Evolutionary conservation across 306 rosid species (phyloP), one percentile per base, ranked within the genome.

Genomic region (Casuarina cunninghamiana): DNA sequence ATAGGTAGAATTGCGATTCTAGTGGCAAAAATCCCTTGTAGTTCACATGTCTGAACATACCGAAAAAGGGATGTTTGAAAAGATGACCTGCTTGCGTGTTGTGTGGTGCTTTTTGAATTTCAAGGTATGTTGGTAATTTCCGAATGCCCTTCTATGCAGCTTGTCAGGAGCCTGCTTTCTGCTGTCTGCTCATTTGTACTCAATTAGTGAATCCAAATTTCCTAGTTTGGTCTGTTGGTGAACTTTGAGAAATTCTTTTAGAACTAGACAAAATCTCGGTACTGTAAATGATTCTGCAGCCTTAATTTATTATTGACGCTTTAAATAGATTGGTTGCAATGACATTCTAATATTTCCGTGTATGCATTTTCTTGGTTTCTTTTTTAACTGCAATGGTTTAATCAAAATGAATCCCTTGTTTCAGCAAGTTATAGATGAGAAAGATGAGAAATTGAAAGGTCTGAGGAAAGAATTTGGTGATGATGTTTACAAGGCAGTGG

Each of bases 341-440:
- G 61, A 10, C 77, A 55, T 73, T 67, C 42, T 60, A 73, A 17
- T 69, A 26, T 75, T 32, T 79, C 43, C 53, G 21, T 63, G 71
- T 19, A 6, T 61, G 38, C 26, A 57, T 84, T 75, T 48, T 75
- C 44, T 54, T 77, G 26, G 35, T 78, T 75, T 76, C 41, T 5
- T 32, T n/a, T 60, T 60, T 54, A 60, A 37, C 57, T 71, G 39
- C 48, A 53, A 46, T 6, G 51, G 71, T 68, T 69, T 72, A 43
- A 58, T 15, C 55, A 19, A 67, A 16, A 48, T 51, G 54, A n/a
- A 76, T 76, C 54, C 55, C 4, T 39, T 83, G 82, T 62, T 82
- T 80, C 90, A 92, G 97, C 88, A 89, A 82, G 7, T 77, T 80
- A 76, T 92, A 55, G 74, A 86, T 42, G 84, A 57, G 2, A 86